Conservation (phyloP, 768 basidiomycete species). For the Russula foetens region DNA sequence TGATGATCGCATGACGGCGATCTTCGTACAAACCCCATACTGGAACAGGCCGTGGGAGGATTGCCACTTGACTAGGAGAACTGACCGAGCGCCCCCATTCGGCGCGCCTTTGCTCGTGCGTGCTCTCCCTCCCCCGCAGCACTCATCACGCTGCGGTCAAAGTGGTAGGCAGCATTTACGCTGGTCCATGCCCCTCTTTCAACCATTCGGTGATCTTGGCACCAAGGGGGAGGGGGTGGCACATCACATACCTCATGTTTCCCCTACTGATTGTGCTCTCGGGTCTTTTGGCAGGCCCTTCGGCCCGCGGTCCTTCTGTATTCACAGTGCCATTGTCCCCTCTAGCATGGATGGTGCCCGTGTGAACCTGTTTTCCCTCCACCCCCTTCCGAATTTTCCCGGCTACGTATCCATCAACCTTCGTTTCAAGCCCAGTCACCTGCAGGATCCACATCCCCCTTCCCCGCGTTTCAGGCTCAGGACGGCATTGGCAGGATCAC, state of each 20-base stretch:
- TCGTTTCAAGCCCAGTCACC: too few relatives aligned
- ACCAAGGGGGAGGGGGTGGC: conserved; percentile 54
- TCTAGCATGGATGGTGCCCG: conserved; percentile 55
- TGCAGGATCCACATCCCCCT: too few relatives aligned
- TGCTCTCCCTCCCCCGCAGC: conserved; percentile 19
- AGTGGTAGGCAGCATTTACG: background rate
- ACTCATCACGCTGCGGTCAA: conserved; percentile 24
- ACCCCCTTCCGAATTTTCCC: background rate
- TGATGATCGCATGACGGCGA: conserved; percentile 31
- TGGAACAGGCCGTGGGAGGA: conserved; percentile 53
- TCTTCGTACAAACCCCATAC: conserved; percentile 39
- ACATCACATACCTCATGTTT: too few relatives aligned
- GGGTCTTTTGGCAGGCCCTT: conserved; percentile 37
- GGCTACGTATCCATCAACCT: too few relatives aligned
- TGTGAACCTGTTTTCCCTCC: background rate
- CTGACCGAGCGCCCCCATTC: conserved; percentile 49
- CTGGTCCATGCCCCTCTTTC: background rate
- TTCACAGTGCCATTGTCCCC: conserved; percentile 49
- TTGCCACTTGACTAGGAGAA: conserved; percentile 52
- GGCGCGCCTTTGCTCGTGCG: conserved; percentile 43
- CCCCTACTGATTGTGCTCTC: too few relatives aligned
- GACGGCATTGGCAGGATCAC: conserved; percentile 41
- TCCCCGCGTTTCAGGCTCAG: conserved; percentile 31
- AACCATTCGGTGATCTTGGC: conserved; percentile 46
- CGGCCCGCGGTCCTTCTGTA: conserved; percentile 57